These are phyloP conservation scores for Colletotrichum sp. DNA, from an alignment of 2,329 filamentous ascomycete genomes.

Conservation along the genomic window DNA sequence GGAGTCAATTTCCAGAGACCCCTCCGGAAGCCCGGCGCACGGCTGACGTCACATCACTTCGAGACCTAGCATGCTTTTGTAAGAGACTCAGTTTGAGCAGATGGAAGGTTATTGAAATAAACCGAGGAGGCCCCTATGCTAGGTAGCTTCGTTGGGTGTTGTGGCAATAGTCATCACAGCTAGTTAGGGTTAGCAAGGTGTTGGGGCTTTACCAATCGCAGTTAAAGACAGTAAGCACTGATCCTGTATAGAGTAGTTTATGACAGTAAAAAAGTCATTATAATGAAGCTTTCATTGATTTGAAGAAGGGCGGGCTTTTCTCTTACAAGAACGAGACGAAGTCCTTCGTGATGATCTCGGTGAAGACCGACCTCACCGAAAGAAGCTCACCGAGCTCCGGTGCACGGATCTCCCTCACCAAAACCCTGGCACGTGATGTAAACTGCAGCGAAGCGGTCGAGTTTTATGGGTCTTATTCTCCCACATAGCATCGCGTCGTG, in stretches of 20 bases:
- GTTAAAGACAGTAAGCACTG: no score
- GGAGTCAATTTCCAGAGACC: neutral
- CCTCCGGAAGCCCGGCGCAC: neutral
- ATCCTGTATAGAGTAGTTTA: no score
- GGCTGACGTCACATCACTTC: neutral
- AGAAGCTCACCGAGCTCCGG: neutral
- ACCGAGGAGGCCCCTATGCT: no score
- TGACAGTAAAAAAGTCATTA: no score
- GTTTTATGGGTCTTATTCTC: neutral
- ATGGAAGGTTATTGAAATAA: neutral
- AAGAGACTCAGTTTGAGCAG: fast-evolving
- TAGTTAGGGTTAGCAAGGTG: neutral
- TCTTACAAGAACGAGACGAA: fast-evolving
- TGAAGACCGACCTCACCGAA: neutral
- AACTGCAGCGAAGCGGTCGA: neutral
- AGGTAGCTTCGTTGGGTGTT: neutral
- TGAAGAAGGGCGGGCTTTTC: fast-evolving
- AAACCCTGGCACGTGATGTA: neutral
- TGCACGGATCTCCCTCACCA: neutral
- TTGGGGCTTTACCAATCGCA: no score
- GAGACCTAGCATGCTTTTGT: neutral
- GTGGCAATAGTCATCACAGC: neutral
- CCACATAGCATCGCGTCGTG: neutral
- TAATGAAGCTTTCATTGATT: no score
- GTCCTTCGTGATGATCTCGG: neutral